phyloP scores from a whole-genome alignment of 202 grass and related monocot species.

The Zoysia matrella region DNA sequence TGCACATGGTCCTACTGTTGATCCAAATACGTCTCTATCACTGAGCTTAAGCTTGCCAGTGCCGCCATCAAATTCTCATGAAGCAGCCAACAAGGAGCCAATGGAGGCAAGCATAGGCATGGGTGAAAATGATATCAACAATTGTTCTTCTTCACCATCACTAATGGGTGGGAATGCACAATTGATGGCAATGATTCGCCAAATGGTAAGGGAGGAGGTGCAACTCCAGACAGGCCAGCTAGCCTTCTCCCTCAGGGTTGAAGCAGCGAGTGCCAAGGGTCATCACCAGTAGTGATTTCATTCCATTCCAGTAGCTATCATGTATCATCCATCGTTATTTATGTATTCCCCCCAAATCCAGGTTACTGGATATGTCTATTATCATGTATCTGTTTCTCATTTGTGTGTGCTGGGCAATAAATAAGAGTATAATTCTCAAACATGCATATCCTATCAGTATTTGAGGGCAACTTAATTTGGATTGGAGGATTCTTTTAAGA shows the following conservation, averaged over 20 bases:
- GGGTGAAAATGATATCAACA: not conserved
- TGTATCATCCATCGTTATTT: not conserved
- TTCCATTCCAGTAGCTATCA: not conserved
- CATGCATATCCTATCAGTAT: not conserved
- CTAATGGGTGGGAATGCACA: not conserved
- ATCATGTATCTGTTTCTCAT: too few species aligned
- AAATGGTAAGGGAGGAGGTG: not conserved
- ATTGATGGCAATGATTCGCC: not conserved
- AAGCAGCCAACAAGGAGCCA: too few species aligned
- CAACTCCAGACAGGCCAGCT: not conserved
- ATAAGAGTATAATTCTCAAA: not conserved
- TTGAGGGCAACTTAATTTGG: too few species aligned
- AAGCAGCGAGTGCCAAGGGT: not conserved
- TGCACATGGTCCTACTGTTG: not conserved
- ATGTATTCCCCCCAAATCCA: not conserved
- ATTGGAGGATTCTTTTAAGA: too few species aligned
- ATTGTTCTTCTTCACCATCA: not conserved
- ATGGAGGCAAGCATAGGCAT: not conserved
- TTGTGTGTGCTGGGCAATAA: not conserved
- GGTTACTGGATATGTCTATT: not conserved
- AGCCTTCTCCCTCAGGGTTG: not conserved
- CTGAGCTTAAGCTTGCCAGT: conserved; percentile 39
- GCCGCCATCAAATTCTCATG: conserved; percentile 3
- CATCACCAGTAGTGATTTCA: not conserved
- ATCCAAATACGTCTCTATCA: conserved; percentile 20